These are phyloP conservation scores for Phytopythium boreale DNA, from an alignment of 352 stramenopile species.

Conservation along the genomic window DNA sequence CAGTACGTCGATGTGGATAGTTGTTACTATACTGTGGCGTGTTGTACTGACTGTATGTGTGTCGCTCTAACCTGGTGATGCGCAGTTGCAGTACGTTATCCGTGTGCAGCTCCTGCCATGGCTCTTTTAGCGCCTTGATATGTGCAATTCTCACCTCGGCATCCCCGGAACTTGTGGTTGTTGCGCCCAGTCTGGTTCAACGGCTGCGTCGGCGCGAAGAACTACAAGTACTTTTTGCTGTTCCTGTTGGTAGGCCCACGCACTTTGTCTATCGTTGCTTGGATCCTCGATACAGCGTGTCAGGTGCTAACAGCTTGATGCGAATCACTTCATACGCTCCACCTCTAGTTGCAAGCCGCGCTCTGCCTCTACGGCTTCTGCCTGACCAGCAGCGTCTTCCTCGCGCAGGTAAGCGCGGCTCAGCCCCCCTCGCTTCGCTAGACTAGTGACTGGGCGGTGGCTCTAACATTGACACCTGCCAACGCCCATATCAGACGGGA, in stretches of 20 bases:
- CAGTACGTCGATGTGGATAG: slow-evolving; percentile 50
- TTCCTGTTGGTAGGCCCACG: slow-evolving; percentile 37
- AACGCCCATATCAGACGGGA: slow-evolving; percentile 23
- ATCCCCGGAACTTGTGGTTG: not conserved
- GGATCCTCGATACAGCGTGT: not conserved
- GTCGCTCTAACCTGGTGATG: not conserved
- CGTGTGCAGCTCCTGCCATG: not conserved
- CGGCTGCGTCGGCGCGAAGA: slow-evolving; percentile 74
- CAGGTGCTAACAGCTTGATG: not conserved
- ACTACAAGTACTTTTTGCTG: slow-evolving; percentile 75
- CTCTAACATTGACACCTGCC: not conserved
- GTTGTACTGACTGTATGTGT: slow-evolving; percentile 6
- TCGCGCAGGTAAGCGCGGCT: slow-evolving; percentile 30
- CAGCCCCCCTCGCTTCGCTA: not conserved
- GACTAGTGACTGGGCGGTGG: not conserved
- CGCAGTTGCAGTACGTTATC: slow-evolving; percentile 8
- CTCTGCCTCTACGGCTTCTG: slow-evolving; percentile 51
- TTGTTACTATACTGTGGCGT: not conserved
- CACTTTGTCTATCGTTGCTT: not conserved
- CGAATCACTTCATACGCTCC: not conserved
- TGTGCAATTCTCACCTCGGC: not conserved
- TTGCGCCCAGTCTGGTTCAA: slow-evolving; percentile 77
- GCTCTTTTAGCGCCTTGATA: not conserved
- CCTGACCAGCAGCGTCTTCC: slow-evolving; percentile 51
- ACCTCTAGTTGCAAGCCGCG: slow-evolving; percentile 33